phyloP scores from a whole-genome alignment of 2,329 filamentous ascomycete genomes.

The Fusarium chaquense region DNA sequence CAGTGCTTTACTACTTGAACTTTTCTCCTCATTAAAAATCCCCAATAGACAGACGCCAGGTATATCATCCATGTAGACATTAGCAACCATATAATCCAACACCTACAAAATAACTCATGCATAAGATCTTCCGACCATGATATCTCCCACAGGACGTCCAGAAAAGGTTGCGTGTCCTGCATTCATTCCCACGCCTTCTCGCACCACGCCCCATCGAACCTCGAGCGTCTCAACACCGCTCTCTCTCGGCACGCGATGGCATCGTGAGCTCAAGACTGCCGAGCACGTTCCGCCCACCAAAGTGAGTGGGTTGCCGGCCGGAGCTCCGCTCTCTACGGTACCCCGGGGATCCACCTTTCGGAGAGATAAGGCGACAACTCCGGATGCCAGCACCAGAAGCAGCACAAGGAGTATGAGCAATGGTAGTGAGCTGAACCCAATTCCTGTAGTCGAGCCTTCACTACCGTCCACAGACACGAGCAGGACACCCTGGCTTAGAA shows the following conservation, averaged over 20 bases:
- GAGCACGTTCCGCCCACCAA: constrained; percentile 63
- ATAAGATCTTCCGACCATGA: constrained; percentile 47
- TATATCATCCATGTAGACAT: constrained; percentile 32
- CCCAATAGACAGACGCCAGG: constrained; percentile 33
- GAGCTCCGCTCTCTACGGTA: constrained; percentile 51
- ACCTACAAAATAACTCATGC: constrained; percentile 22
- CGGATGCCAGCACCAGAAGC: constrained; percentile 52
- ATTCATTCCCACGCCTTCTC: constrained; percentile 53
- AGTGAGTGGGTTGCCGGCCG: constrained; percentile 62
- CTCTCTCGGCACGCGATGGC: constrained; percentile 55
- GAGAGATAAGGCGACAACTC: constrained; percentile 56
- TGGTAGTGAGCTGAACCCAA: constrained; percentile 59
- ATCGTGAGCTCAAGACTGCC: constrained; percentile 64
- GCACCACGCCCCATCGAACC: constrained; percentile 62
- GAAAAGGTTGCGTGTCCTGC: constrained; percentile 61
- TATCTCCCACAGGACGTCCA: constrained; percentile 48
- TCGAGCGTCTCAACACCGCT: constrained; percentile 53
- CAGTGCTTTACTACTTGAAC: constrained; percentile 20
- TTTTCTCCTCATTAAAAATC: constrained; percentile 25
- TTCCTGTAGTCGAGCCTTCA: constrained; percentile 42
- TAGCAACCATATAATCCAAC: constrained; percentile 7
- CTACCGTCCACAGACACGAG: constrained; percentile 50
- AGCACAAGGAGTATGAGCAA: constrained; percentile 58
- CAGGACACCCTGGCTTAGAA: constrained; percentile 60
- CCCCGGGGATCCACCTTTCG: constrained; percentile 55